Conservation (phyloP, 2,329 filamentous ascomycete genomes). For the Stagonosporopsis rhizophila region DNA sequence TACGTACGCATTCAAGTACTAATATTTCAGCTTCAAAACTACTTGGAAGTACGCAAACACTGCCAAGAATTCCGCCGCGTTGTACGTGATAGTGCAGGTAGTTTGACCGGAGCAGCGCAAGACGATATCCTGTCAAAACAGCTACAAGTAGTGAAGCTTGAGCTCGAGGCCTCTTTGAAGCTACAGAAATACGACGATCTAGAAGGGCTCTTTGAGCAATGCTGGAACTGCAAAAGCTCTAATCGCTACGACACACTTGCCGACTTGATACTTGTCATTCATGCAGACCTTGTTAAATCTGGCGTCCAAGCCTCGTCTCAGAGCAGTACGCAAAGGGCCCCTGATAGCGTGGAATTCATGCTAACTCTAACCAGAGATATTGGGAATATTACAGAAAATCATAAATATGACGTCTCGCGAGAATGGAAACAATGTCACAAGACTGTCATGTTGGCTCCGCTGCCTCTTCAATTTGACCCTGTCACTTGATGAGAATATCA, state of each 20-base stretch:
- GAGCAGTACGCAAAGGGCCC: slow-evolving; percentile 31
- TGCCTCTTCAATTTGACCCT: slow-evolving; percentile 76
- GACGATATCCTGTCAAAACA: slow-evolving; percentile 68
- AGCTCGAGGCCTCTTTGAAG: slow-evolving; percentile 76
- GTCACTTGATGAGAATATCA: slow-evolving; percentile 61
- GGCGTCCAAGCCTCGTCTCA: slow-evolving; percentile 40
- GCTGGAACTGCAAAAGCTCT: slow-evolving; percentile 46
- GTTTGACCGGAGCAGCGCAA: slow-evolving; percentile 54
- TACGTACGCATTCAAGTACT: neutral
- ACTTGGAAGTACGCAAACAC: slow-evolving; percentile 67
- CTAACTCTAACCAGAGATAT: slow-evolving; percentile 26
- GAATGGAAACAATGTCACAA: slow-evolving; percentile 62
- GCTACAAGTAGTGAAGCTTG: slow-evolving; percentile 73
- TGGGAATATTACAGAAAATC: slow-evolving; percentile 65
- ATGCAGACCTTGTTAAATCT: slow-evolving; percentile 45
- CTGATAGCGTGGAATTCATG: neutral
- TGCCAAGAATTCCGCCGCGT: slow-evolving; percentile 64
- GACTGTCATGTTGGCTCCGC: slow-evolving; percentile 77
- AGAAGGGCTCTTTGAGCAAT: slow-evolving; percentile 62
- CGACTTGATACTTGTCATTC: slow-evolving; percentile 55
- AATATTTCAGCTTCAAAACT: slow-evolving; percentile 65
- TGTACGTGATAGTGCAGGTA: slow-evolving; percentile 49
- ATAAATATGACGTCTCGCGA: slow-evolving; percentile 71
- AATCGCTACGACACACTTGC: slow-evolving; percentile 55
- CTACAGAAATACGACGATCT: slow-evolving; percentile 74